phyloP scores from a whole-genome alignment of 2,329 filamentous ascomycete species.

The Pseudogymnoascus sp. region DNA sequence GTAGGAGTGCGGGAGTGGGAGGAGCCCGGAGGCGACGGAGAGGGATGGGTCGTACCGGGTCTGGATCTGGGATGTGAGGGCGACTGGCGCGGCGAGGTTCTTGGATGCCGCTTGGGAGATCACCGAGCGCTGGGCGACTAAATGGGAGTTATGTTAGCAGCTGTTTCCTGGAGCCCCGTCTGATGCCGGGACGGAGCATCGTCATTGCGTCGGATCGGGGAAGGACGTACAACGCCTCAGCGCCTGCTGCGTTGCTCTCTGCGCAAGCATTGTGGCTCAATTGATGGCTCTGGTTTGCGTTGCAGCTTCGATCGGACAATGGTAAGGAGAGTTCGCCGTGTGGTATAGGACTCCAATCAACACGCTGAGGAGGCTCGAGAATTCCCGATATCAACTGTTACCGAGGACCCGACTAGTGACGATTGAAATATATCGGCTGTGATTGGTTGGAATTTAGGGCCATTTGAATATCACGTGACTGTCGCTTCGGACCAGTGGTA shows the following conservation, averaged over 20 bases:
- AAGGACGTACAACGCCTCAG: conserved; percentile 32
- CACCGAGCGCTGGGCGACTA: conserved; percentile 36
- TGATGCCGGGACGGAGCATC: conserved; percentile 8
- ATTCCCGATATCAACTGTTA: conserved; percentile 8
- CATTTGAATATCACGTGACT: conserved; percentile 14
- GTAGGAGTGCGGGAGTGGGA: not conserved
- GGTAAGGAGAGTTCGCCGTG: conserved; percentile 7
- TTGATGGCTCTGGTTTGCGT: conserved; percentile 10
- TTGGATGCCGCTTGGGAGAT: conserved; percentile 31
- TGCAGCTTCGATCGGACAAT: conserved; percentile 2
- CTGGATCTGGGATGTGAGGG: conserved; percentile 35
- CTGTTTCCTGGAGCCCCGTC: conserved; percentile 10
- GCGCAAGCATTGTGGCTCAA: conserved; percentile 33
- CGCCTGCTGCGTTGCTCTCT: conserved; percentile 35
- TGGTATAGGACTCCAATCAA: conserved; percentile 4
- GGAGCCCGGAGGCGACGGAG: not conserved
- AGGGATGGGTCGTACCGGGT: conserved; percentile 34
- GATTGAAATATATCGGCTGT: conserved; percentile 6
- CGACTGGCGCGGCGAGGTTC: conserved; percentile 32
- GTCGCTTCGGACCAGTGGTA: not conserved
- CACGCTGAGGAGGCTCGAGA: conserved; percentile 5
- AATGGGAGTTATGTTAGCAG: conserved; percentile 10
- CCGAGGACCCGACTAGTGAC: conserved; percentile 7
- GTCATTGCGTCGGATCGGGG: not conserved
- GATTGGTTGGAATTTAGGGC: not conserved